Evolutionary conservation across 257 asterid genomes (phyloP).

Genomic region (Echium plantagineum): DNA sequence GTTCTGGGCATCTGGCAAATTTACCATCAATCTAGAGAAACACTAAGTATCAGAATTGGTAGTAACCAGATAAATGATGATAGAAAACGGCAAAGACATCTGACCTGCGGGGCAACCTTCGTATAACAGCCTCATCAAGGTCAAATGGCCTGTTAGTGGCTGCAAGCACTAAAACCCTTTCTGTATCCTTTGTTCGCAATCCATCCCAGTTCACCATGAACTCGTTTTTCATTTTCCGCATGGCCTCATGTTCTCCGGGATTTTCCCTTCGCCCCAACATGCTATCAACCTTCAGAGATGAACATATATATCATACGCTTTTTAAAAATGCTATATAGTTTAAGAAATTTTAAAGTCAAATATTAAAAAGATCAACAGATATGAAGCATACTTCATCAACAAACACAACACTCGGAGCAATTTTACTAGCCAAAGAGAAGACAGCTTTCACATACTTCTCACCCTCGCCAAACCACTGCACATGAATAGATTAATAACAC

Average conservation of each 20-base stretch:
- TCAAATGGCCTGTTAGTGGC: conserved; percentile 33
- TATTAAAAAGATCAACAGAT: neutral
- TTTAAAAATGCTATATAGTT: no score
- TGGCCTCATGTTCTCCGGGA: conserved; percentile 16
- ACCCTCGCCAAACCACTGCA: conserved; percentile 96
- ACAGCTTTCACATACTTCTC: conserved; percentile 92
- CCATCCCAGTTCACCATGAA: conserved; percentile 33
- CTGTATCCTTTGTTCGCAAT: conserved; percentile 18
- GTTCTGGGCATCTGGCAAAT: conserved; percentile 21
- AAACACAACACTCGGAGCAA: conserved; percentile 83
- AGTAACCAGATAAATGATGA: neutral
- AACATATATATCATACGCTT: neutral
- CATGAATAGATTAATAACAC: conserved; percentile 9
- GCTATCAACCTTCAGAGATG: conserved; percentile 25
- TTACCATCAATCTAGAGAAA: conserved; percentile 20
- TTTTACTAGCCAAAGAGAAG: conserved; percentile 83
- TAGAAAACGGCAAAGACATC: neutral
- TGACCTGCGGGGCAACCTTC: conserved; percentile 24
- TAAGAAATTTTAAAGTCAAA: neutral
- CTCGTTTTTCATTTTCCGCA: conserved; percentile 19
- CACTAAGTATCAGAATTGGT: neutral
- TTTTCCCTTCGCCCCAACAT: conserved; percentile 18
- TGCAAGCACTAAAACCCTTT: conserved; percentile 24
- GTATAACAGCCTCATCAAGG: conserved; percentile 26
- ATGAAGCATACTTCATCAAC: conserved; percentile 67